Base-by-base conservation (phyloP, 2,329 filamentous ascomycete genomes). In the Pseudopithomyces maydicus region DNA sequence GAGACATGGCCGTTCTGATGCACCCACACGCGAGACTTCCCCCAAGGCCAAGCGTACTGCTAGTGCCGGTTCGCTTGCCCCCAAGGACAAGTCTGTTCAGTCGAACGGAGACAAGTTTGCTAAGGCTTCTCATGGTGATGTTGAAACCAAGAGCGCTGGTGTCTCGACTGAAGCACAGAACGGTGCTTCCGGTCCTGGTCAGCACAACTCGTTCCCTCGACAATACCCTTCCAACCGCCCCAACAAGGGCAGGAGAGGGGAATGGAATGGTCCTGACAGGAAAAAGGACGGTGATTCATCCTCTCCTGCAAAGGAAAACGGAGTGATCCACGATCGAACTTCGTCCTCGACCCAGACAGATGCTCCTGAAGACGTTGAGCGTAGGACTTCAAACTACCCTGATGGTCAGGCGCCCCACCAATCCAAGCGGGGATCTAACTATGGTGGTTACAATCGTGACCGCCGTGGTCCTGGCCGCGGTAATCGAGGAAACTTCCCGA, bases 381-480 rank as follows among this genome's bases (percentile, higher is more conserved):
- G 72, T 47, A 70, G 71, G 59, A 58, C 64, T 6, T 64, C 66
- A 11, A 57, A 54, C 6, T 63, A 67, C n/a, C 58, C 59, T 23
- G 74, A 76, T 45, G 73, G 68, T 14, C 65, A 70, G 3, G 64
- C 66, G 29, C 61, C 65, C 14, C 67, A 71, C 33, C 64, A 69
- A 29, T 49, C 64, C 36, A 74, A 74, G 63, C 62, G 61, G 14
- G 58, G 61, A 41, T 19, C 44, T 5, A 61, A 44, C 41, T 66
- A 69, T 14, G 65, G 69, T 23, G 72, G 74, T 1, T 73, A 79
- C 46, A 69, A 77, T 33, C 73, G 80, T 39, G 75, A 79, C 58
- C 82, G 83, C 23, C 78, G 82, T 57, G 82, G 82, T 52, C 77
- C 78, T 19, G 77, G 69, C 51, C 79, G 81, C 56, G 79, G 79